These are phyloP conservation scores for Tuber microsphaerosporum DNA, from an alignment of 495 filamentous ascomycete genomes.

Conservation along the genomic window DNA sequence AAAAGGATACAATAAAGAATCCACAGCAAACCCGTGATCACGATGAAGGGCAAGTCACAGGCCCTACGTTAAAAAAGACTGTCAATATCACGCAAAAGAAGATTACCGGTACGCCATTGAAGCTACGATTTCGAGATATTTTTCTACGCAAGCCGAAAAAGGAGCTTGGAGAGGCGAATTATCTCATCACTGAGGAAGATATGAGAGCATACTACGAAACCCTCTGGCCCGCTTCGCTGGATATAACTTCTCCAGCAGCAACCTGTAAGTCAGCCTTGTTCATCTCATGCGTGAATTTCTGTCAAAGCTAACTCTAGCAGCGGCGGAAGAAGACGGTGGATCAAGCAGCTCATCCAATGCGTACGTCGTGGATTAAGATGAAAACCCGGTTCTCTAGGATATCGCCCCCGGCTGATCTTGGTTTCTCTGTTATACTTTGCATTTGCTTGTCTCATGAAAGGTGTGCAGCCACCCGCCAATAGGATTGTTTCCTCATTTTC, in stretches of 20 bases:
- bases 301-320: too few relatives aligned
- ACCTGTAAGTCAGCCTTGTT: too few relatives aligned
- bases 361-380: too few relatives aligned
- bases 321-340: too few relatives aligned
- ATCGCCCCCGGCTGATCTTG: not conserved
- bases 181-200: not conserved
- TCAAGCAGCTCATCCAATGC: too few relatives aligned
- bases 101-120: not conserved
- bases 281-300: too few relatives aligned
- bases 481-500: not conserved
- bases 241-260: too few relatives aligned
- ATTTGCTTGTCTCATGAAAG: not conserved
- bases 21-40: not conserved
- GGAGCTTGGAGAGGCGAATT: slow-evolving; percentile 10
- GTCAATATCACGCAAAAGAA: not conserved
- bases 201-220: not conserved
- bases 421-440: not conserved
- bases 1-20: not conserved
- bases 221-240: too few relatives aligned
- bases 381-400: too few relatives aligned
- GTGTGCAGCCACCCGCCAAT: not conserved
- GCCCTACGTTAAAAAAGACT: not conserved
- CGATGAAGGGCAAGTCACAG: not conserved
- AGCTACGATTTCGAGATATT: slow-evolving; percentile 7
- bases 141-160: slow-evolving; percentile 3